A percentile compares a stretch with the other conserved stretches of the same genome.
These are phyloP conservation scores for Anethum foeniculum DNA, from an alignment of 140 eudicot species.

Conservation along the genomic window DNA sequence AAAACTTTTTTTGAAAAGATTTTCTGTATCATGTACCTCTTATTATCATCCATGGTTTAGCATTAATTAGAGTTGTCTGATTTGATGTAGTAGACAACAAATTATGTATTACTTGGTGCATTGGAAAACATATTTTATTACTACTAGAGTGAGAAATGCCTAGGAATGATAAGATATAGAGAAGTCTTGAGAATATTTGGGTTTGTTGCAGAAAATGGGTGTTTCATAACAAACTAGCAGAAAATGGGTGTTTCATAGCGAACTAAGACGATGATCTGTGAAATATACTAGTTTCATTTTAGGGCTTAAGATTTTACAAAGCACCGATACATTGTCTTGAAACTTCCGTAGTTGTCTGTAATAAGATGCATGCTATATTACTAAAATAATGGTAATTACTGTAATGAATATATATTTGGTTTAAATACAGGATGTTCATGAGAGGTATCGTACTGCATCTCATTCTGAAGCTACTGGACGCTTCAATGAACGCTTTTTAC, in stretches of 20 bases:
- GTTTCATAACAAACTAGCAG: not conserved
- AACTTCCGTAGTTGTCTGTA: not conserved
- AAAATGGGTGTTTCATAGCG: not conserved
- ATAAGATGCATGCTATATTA: conserved; percentile 2
- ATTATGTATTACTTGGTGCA: not conserved
- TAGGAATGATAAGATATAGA: not conserved
- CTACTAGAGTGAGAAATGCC: not conserved
- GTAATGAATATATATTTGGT: not conserved
- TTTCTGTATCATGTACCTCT: not conserved
- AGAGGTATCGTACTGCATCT: conserved; percentile 87
- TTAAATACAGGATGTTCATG: conserved; percentile 80
- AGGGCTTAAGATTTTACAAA: not conserved
- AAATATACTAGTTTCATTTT: not conserved
- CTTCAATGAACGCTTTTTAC: conserved; percentile 84
- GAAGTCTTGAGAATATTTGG: not conserved
- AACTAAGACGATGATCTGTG: not conserved
- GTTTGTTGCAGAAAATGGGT: not conserved
- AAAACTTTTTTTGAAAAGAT: not conserved
- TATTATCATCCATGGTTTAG: not conserved
- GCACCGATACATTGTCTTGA: not conserved
- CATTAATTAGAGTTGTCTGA: not conserved
- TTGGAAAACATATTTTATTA: not conserved
- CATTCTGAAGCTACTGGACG: conserved; percentile 77
- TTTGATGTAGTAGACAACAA: not conserved
- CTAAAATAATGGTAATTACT: not conserved